phyloP scores from a whole-genome alignment of 345 rosid genomes.

The Litchi chinensis region DNA sequence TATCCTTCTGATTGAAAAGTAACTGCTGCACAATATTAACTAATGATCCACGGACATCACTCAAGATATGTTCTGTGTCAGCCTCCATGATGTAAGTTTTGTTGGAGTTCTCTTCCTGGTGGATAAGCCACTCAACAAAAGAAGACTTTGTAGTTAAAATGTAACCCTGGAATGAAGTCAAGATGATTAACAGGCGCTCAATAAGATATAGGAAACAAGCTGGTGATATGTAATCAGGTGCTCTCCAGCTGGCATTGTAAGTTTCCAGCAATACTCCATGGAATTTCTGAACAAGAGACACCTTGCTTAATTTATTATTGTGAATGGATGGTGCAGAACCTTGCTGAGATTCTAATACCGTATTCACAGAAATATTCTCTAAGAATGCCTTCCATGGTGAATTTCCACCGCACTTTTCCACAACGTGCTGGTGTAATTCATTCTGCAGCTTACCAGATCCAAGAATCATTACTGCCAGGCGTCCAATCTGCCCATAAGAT shows the following conservation, averaged over 20 bases:
- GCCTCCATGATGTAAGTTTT: not conserved
- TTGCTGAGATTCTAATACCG: not conserved
- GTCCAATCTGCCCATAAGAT: constrained; percentile 46
- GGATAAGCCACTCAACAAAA: constrained; percentile 41
- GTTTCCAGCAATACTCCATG: constrained; percentile 36
- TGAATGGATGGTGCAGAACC: not conserved
- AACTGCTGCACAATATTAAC: not conserved
- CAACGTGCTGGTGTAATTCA: constrained; percentile 14
- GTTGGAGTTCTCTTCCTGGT: constrained; percentile 18
- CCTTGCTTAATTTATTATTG: not conserved
- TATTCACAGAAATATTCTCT: not conserved
- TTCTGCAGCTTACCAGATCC: constrained; percentile 30
- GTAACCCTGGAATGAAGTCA: constrained; percentile 18
- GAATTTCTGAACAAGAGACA: constrained; percentile 18
- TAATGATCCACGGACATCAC: constrained; percentile 10
- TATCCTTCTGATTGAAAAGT: constrained; percentile 19
- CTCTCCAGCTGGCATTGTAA: constrained; percentile 34
- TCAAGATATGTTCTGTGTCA: not conserved
- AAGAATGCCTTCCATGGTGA: constrained; percentile 37
- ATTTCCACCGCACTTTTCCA: constrained; percentile 9
- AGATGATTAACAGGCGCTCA: constrained; percentile 35
- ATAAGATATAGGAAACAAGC: constrained; percentile 44
- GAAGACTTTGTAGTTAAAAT: constrained; percentile 33
- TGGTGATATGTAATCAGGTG: constrained; percentile 37
- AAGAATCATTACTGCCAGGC: constrained; percentile 35